Evolutionary conservation across 2,329 filamentous ascomycete species (phyloP).

Genomic region (Neospermospora avenae): DNA sequence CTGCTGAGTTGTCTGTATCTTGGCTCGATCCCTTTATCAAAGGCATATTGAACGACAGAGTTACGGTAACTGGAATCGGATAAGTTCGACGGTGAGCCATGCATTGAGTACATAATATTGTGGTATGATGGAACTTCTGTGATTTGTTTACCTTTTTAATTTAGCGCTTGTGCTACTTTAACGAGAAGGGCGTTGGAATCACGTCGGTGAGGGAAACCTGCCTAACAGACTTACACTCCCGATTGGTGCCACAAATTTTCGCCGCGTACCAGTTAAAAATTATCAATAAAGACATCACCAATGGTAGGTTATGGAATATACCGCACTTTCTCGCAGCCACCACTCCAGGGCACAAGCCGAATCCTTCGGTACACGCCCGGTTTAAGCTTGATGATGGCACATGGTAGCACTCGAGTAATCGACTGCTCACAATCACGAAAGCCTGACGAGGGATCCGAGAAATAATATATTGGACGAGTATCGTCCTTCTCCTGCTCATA

Average conservation of each 20-base stretch:
- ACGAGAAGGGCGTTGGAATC: neutral
- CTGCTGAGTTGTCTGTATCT: neutral
- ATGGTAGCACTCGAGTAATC: neutral
- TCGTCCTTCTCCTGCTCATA: neutral
- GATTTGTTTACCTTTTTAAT: neutral
- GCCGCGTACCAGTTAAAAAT: neutral
- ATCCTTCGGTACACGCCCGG: neutral
- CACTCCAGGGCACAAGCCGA: neutral
- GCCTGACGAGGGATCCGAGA: neutral
- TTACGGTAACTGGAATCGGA: neutral
- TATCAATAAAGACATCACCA: neutral
- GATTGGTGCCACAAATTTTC: neutral
- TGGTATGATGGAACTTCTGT: no score
- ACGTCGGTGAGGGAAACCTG: neutral
- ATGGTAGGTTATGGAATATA: neutral
- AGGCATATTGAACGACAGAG: neutral
- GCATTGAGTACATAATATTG: no score
- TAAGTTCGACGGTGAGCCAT: no score
- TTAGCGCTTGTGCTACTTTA: neutral
- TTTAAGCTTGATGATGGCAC: neutral
- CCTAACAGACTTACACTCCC: neutral
- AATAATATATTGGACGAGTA: neutral
- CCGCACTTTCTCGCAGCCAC: neutral
- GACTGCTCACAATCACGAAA: neutral
- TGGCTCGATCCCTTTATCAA: neutral